phyloP scores from a whole-genome alignment of 1,139 yeast species.

The Pichia sp. region DNA sequence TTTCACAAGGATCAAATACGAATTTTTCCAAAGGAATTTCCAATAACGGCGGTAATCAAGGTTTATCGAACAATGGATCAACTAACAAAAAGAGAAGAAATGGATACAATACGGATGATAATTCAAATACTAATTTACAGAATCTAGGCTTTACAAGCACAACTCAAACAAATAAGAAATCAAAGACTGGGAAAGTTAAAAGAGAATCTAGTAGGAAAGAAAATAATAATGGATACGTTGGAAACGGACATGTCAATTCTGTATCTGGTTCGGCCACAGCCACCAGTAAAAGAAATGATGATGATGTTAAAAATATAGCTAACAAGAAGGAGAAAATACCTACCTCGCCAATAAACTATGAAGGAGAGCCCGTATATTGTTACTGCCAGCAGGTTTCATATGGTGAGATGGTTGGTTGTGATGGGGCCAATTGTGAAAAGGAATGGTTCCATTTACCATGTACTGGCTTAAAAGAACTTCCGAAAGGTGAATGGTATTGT shows the following conservation, averaged over 20 bases:
- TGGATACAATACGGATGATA: neutral
- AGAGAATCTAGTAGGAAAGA: neutral
- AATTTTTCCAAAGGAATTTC: neutral
- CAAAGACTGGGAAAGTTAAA: conserved; percentile 1
- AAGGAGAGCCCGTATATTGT: conserved; percentile 77
- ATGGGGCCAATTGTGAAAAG: conserved; percentile 83
- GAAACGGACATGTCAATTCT: neutral
- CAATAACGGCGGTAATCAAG: neutral
- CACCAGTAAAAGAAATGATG: neutral
- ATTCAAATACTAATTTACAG: neutral
- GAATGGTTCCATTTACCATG: conserved; percentile 99
- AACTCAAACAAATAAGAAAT: neutral
- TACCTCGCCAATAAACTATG: conserved; percentile 13
- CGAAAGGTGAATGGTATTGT: conserved; percentile 96
- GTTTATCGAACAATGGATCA: neutral
- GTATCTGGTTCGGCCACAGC: neutral
- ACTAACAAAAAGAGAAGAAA: neutral
- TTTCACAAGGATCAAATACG: no score
- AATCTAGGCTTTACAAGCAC: no score
- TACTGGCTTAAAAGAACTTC: conserved; percentile 82
- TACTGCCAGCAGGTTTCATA: conserved; percentile 94
- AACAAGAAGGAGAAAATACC: conserved; percentile 3
- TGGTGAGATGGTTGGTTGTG: conserved; percentile 99
- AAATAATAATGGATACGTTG: neutral
- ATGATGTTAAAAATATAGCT: neutral